Conservation (phyloP, 495 filamentous ascomycete genomes). For the Astrocystis sublimbata region DNA sequence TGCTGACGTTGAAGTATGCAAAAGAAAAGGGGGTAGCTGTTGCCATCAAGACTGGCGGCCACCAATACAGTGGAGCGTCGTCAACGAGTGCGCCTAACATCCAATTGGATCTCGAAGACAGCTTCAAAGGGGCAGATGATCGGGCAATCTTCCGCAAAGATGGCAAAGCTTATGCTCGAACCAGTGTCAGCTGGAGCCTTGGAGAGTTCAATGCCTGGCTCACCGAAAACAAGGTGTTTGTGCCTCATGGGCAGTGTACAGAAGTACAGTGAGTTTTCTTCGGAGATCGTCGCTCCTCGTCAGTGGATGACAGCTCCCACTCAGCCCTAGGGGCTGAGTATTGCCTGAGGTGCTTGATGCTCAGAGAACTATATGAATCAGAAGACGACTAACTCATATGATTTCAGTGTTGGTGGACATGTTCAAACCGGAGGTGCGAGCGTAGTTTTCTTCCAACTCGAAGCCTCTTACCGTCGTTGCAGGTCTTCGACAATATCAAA, state of each 20-base stretch:
- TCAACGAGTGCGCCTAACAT: constrained; percentile 41
- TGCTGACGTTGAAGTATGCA: constrained; percentile 34
- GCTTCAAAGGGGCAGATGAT: constrained; percentile 33
- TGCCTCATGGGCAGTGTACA: constrained; percentile 46
- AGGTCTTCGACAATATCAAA: neutral
- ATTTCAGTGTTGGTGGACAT: constrained; percentile 39
- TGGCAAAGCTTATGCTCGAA: constrained; percentile 34
- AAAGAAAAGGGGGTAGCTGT: constrained; percentile 38
- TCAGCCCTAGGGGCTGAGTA: no score
- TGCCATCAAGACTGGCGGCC: constrained; percentile 42
- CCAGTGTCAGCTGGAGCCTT: constrained; percentile 43
- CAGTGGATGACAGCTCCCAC: no score
- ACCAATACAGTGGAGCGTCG: constrained; percentile 44
- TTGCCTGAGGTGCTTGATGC: neutral
- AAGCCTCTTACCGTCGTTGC: neutral
- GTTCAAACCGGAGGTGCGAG: constrained; percentile 40
- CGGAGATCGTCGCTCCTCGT: neutral
- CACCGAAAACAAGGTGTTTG: constrained; percentile 37
- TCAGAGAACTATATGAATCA: neutral
- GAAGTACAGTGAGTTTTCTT: constrained; percentile 31
- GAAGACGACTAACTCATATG: constrained; percentile 2
- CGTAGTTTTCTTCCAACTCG: neutral
- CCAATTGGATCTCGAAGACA: constrained; percentile 37
- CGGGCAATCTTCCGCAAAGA: constrained; percentile 31
- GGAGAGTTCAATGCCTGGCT: constrained; percentile 40